A percentile compares a stretch with the other conserved stretches of the same genome.
Evolutionary conservation across 164 flowering plant species (phyloP).

Genomic region (Aristolochia contorta): DNA sequence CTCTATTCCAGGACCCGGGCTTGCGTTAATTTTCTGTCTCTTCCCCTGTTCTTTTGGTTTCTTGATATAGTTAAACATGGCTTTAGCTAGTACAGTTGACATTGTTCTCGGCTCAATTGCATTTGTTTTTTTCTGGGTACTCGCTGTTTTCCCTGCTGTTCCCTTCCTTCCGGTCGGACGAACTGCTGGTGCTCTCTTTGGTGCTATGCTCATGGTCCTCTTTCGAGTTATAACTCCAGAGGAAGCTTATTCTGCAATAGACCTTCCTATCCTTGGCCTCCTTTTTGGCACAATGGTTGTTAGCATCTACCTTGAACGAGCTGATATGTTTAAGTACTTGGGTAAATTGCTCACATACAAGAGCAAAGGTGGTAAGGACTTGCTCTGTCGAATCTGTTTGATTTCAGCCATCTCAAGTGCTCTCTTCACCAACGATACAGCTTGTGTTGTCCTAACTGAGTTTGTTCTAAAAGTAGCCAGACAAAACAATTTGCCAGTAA

Average conservation of each 20-base stretch:
- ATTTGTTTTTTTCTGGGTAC: constrained; percentile 69
- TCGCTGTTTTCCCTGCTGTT: constrained; percentile 82
- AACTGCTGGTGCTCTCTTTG: constrained; percentile 81
- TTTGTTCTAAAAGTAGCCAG: constrained; percentile 72
- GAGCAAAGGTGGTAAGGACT: constrained; percentile 67
- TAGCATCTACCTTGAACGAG: constrained; percentile 67
- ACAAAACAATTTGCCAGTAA: constrained; percentile 81
- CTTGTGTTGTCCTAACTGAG: constrained; percentile 77
- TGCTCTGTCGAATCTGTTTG: constrained; percentile 55
- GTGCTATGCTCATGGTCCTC: constrained; percentile 79
- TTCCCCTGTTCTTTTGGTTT: no score
- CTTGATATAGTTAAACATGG: constrained; percentile 17
- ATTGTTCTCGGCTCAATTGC: constrained; percentile 66
- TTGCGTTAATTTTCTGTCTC: no score
- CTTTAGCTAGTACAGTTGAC: constrained; percentile 43
- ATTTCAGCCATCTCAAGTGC: constrained; percentile 82
- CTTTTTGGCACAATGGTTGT: constrained; percentile 94
- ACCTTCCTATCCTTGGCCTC: constrained; percentile 84
- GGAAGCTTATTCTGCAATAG: constrained; percentile 71
- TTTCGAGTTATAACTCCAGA: constrained; percentile 65
- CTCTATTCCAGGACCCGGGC: no score
- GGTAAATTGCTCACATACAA: constrained; percentile 67
- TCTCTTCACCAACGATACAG: constrained; percentile 80
- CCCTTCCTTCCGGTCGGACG: constrained; percentile 86
- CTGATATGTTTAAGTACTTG: constrained; percentile 79